Evolutionary conservation across 2,329 filamentous ascomycete genomes (phyloP).

Genomic region (Metarhizium anisopliae): DNA sequence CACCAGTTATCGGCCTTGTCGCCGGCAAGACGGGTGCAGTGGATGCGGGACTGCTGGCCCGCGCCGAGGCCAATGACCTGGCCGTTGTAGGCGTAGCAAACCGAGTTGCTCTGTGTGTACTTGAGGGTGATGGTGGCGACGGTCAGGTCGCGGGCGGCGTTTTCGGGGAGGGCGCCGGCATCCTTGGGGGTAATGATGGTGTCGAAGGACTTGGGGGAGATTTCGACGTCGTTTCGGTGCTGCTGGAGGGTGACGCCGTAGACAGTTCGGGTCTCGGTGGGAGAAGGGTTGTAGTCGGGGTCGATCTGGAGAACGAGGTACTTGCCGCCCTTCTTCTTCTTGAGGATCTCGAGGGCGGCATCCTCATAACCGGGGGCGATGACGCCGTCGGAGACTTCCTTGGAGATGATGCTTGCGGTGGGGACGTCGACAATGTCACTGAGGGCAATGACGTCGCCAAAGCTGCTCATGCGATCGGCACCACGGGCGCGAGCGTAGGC

Average conservation of each 20-base stretch:
- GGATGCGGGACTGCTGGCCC: constrained; percentile 94
- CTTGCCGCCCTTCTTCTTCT: constrained; percentile 97
- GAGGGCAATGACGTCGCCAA: constrained; percentile 91
- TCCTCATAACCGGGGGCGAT: constrained; percentile 82
- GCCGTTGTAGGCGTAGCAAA: constrained; percentile 92
- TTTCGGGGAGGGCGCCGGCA: constrained; percentile 60
- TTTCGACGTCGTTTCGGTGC: constrained; percentile 84
- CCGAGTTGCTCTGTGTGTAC: constrained; percentile 98
- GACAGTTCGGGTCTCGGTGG: constrained; percentile 77
- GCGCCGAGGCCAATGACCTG: constrained; percentile 92
- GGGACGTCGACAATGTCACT: constrained; percentile 84
- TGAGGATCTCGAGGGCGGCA: constrained; percentile 81
- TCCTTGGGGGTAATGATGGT: constrained; percentile 83
- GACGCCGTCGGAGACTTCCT: constrained; percentile 95
- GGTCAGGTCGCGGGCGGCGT: constrained; percentile 79
- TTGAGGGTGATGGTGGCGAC: constrained; percentile 96
- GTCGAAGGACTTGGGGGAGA: constrained; percentile 77
- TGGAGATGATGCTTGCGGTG: constrained; percentile 94
- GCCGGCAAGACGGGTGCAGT: constrained; percentile 93
- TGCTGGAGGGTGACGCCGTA: constrained; percentile 86
- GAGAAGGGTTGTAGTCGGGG: constrained; percentile 69
- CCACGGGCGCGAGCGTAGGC: constrained; percentile 93
- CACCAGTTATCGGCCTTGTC: constrained; percentile 99
- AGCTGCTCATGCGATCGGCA: constrained; percentile 97
- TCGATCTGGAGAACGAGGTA: constrained; percentile 97